Percentiles rank a stretch among this genome's conserved stretches.
phyloP scores from a whole-genome alignment of 2,329 filamentous ascomycete genomes.

The Macrophomina pseudophaseolina region DNA sequence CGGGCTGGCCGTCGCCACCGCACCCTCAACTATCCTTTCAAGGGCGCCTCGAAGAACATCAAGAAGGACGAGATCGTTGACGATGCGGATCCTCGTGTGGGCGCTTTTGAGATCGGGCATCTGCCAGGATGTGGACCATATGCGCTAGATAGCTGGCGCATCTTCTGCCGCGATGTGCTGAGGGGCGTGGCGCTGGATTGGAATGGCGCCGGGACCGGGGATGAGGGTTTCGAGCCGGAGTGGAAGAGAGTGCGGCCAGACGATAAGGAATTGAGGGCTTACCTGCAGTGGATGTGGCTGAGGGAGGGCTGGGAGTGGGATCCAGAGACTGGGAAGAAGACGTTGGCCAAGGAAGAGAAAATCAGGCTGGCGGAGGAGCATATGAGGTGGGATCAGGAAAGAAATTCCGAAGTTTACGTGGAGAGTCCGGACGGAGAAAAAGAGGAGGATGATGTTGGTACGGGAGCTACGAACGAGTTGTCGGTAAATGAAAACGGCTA shows the following conservation, averaged over 20 bases:
- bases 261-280: conserved; percentile 90
- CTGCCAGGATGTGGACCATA: conserved; percentile 76
- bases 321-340: conserved; percentile 68
- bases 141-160: conserved; percentile 87
- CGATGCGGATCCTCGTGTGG: conserved; percentile 49
- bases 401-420: conserved; percentile 61
- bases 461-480: no score
- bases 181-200: conserved; percentile 69
- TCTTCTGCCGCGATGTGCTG: conserved; percentile 84
- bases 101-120: conserved; percentile 83
- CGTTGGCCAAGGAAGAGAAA: conserved; percentile 55
- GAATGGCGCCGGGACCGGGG: conserved; percentile 61
- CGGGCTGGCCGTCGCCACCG: conserved; percentile 61
- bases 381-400: conserved; percentile 62
- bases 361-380: background rate
- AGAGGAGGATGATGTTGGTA: background rate
- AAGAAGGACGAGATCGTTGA: conserved; percentile 50
- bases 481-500: background rate
- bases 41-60: conserved; percentile 45
- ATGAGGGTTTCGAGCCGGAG: conserved; percentile 71
- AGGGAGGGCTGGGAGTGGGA: conserved; percentile 85
- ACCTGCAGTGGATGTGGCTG: conserved; percentile 89
- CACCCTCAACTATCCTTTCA: conserved; percentile 51
- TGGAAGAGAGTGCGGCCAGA: conserved; percentile 85
- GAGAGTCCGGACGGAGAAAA: conserved; percentile 29